Percentiles rank a stretch among this genome's conserved stretches.
phyloP scores from a whole-genome alignment of 495 filamentous ascomycete species.

The Penicillium verhagenii region DNA sequence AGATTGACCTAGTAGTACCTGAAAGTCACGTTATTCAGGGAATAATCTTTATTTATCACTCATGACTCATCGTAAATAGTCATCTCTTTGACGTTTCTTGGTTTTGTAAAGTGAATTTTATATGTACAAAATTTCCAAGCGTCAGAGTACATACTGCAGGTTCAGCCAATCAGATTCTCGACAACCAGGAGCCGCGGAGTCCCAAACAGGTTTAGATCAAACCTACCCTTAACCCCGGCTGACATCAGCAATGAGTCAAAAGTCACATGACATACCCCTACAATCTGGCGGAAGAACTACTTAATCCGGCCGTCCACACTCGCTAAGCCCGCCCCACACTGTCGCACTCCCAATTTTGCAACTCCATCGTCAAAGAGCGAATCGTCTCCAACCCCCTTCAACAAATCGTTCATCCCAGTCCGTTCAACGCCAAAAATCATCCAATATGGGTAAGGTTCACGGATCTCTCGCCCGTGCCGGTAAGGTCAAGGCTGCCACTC shows the following conservation, averaged over 20 bases:
- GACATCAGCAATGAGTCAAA: neutral
- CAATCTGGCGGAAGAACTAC: neutral
- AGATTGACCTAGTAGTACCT: no score
- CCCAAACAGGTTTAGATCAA: neutral
- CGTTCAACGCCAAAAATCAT: constrained; percentile 32
- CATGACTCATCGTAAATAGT: no score
- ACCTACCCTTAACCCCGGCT: neutral
- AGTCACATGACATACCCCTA: neutral
- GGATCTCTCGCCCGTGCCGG: constrained; percentile 85
- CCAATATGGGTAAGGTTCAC: constrained; percentile 40
- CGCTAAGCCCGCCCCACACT: constrained; percentile 1
- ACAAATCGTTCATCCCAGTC: constrained; percentile 21
- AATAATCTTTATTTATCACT: no score
- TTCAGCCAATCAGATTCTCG: no score
- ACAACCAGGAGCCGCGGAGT: neutral
- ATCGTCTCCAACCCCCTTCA: constrained; percentile 27
- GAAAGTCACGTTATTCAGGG: no score
- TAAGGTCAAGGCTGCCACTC: constrained; percentile 92
- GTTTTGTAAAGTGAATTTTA: no score
- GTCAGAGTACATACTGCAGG: no score
- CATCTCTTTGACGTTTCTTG: no score
- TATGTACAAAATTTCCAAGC: no score
- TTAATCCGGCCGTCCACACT: neutral
- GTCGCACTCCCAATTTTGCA: constrained; percentile 27
- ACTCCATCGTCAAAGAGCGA: constrained; percentile 24